Evolutionary conservation across 2,329 filamentous ascomycete species (phyloP), one percentile per base, ranked within the genome.

Genomic region (Emmonsia crescens): DNA sequence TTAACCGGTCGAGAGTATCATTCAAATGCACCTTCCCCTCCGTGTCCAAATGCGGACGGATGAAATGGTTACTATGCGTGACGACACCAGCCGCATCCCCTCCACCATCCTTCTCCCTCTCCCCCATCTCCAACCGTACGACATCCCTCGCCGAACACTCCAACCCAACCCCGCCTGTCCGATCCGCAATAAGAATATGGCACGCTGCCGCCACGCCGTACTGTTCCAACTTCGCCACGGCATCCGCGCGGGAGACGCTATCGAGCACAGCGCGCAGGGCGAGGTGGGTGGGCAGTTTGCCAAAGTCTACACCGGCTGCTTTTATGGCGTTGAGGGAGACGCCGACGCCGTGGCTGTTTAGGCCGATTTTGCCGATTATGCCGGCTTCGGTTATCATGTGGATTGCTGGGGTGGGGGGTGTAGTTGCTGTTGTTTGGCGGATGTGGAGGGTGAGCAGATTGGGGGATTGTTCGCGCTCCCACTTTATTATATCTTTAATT

Each of bases 331-430:
- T 85, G 55, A 85, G 73, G 31, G 78, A 79, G 0, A 82, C 80
- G 1, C 81, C 82, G 0, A 85, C 81, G 3, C 82, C 81, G 0
- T 68, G 65, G 52, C 71, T 75, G 66, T 85, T 85, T 62, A 85
- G 70, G 1, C 83, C 83, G 51, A 85, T 83, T 67, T 85, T 85
- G 19, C 81, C 82, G 58, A 84, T 80, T 19, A 84, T 76, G 6
- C 82, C 82, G 1, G 79, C 82, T 67, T 84, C 82, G 2, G 81
- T 83, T 61, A 84, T 75, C 75, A 83, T 82, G 49, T 79, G 70
- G 66, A 83, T 80, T 1, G 71, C 74, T 1, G 81, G 80, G 60
- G 59, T 59, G 1, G 44, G 36, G 4, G 44, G 3, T 24, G 57
- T 10, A 0, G 40, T 12, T 27, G 58, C 4, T 19, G n/a, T 5